Conservation (phyloP, 116 monocot species). For the Dioscorea cayenensis region DNA sequence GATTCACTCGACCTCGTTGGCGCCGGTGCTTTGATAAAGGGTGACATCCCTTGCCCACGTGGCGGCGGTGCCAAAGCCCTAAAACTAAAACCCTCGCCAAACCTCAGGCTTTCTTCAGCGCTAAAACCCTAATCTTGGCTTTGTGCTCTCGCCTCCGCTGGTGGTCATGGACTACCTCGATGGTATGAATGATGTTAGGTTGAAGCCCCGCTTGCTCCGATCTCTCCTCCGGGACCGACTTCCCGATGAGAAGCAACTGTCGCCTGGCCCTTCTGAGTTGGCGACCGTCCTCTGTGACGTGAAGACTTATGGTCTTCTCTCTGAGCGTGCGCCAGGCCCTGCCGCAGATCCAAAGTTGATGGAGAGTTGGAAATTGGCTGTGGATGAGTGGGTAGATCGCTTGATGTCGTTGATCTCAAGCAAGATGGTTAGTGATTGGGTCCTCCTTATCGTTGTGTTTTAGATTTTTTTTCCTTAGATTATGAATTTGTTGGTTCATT, state of each 20-base stretch:
- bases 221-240: conserved; percentile 45
- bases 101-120: background rate
- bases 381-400: conserved; percentile 71
- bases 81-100: background rate
- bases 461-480: background rate
- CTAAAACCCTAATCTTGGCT: background rate
- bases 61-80: background rate
- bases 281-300: conserved; percentile 31
- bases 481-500: no score
- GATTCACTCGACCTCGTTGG: no score
- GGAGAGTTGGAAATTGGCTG: conserved; percentile 46
- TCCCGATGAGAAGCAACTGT: conserved; percentile 31
- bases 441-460: background rate
- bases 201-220: conserved; percentile 58
- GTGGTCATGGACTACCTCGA: conserved; percentile 17
- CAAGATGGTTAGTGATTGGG: conserved; percentile 25
- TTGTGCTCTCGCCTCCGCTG: background rate
- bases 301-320: conserved; percentile 50
- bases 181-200: conserved; percentile 36
- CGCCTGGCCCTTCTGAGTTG: conserved; percentile 28
- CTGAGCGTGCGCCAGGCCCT: conserved; percentile 20
- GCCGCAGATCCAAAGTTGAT: conserved; percentile 27
- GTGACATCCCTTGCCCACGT: no score
- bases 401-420: conserved; percentile 34
- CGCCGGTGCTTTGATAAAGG: no score